Percentiles rank a stretch among this genome's conserved stretches.
Evolutionary conservation across 768 basidiomycete species (phyloP).

Genomic region (Phylloporus arenicola): DNA sequence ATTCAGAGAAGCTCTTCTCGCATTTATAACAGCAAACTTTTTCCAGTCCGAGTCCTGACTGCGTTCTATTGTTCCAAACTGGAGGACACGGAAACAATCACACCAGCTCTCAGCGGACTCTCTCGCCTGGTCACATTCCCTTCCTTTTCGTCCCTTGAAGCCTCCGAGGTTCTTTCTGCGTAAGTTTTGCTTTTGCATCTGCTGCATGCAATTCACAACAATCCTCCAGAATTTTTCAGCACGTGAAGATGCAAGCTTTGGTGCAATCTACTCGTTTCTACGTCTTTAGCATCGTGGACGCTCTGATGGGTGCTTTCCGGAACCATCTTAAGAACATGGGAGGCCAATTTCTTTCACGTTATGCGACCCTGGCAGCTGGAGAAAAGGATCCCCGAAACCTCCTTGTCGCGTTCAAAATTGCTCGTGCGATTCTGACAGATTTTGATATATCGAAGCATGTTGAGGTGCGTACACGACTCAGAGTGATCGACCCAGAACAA

Average conservation of each 20-base stretch:
- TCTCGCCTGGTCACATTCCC: constrained; percentile 58
- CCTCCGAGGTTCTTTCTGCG: constrained; percentile 53
- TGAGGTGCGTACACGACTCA: constrained; percentile 54
- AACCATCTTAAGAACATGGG: constrained; percentile 70
- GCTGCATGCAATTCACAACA: background rate
- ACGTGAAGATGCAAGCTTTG: constrained; percentile 78
- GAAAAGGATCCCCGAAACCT: constrained; percentile 98
- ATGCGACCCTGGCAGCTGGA: constrained; percentile 79
- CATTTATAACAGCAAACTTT: constrained; percentile 1
- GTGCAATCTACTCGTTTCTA: constrained; percentile 77
- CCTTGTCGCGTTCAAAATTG: constrained; percentile 83
- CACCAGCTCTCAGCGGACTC: constrained; percentile 77
- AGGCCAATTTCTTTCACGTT: constrained; percentile 66
- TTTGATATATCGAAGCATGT: constrained; percentile 72
- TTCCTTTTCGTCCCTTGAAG: constrained; percentile 60
- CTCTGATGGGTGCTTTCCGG: constrained; percentile 33
- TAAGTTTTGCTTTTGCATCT: constrained; percentile 31
- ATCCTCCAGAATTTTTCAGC: constrained; percentile 55
- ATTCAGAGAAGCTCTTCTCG: background rate
- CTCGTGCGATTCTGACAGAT: constrained; percentile 78
- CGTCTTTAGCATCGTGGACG: constrained; percentile 79
- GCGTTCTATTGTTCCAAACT: constrained; percentile 83
- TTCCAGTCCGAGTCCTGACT: constrained; percentile 71
- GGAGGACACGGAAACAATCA: constrained; percentile 78
- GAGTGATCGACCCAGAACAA: background rate